Base-by-base conservation (phyloP, 768 basidiomycete genomes). In the Xanthoconium purpureum region DNA sequence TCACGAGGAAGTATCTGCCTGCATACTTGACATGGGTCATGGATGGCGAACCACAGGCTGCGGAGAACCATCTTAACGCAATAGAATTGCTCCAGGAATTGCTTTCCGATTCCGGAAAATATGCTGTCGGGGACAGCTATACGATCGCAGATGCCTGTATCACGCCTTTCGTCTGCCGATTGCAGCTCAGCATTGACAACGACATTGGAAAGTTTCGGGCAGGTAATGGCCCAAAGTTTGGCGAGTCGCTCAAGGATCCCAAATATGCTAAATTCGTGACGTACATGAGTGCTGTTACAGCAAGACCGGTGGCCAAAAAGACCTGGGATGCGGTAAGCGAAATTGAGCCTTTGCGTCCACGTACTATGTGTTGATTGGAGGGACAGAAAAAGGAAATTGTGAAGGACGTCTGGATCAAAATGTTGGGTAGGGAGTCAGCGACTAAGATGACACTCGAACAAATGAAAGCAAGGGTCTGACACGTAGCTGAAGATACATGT, bases 141-240 rank as follows among this genome's bases (percentile, higher is more conserved):
- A 82, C 79, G 40, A 79, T 80, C 52, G 85, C 85, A 10, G 87
- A 87, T 59, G 80, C 80, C 15, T 79, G 81, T 1, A 66, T 86
- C 29, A 74, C 77, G 10, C 85, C 86, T 4, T 83, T 84, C 75
- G 64, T 87, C 28, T 80, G 76, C 5, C 74, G 84, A 11, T 58
- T 78, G 30, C 74, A 78, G 33, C 56, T 81, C 1, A 28, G 5
- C 32, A 62, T 81, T 30, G 70, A 73, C 64, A 75, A 81, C 57
- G 82, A 85, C 47, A 48, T 83, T 29, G 84, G 84, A 0, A 72
- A 69, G 38, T 86, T 71, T 59, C 73, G 75, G 17, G 73, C 66
- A 32, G 84, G 80, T 7, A 72, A 77, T 18, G 84, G 82, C 1
- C 69, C 66, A 39, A 77, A 74, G 63, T 66, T 77, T 1, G 72